Conservation (phyloP, 306 rosid species). For the Fragaria nilgerrensis region DNA sequence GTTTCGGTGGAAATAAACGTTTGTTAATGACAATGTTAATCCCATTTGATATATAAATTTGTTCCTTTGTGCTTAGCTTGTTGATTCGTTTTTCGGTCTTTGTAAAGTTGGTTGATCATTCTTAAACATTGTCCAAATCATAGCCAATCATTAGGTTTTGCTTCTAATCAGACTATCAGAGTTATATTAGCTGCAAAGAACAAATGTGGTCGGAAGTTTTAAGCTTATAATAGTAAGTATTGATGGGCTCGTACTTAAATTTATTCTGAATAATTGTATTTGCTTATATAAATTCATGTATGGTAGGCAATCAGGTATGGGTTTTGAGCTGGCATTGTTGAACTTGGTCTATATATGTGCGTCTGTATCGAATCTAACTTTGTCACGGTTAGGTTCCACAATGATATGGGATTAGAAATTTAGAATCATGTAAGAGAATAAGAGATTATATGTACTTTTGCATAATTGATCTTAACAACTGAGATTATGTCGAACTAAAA, state of each 20-base stretch:
- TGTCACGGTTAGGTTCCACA: constrained; percentile 44
- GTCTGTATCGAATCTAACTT: constrained; percentile 34
- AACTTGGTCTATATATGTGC: constrained; percentile 21
- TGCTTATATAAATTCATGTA: not conserved
- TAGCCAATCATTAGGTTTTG: constrained; percentile 45
- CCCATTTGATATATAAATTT: constrained; percentile 14
- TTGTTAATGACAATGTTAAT: constrained; percentile 20
- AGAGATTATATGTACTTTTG: not conserved
- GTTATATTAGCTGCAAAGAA: constrained; percentile 24
- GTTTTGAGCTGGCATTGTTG: constrained; percentile 36
- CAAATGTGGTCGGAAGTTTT: constrained; percentile 31
- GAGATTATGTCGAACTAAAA: not conserved
- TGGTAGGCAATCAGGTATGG: constrained; percentile 19
- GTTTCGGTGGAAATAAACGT: not conserved
- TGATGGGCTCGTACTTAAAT: constrained; percentile 11
- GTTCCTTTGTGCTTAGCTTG: constrained; percentile 18
- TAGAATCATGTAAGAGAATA: not conserved
- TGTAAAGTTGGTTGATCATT: constrained; percentile 16
- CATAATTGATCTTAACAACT: not conserved
- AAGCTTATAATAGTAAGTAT: not conserved
- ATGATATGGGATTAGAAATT: constrained; percentile 4
- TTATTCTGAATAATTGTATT: constrained; percentile 4
- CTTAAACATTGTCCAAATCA: constrained; percentile 43
- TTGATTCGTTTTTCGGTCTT: constrained; percentile 9
- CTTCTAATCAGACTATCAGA: constrained; percentile 31